Percentiles rank a stretch among this genome's conserved stretches.
phyloP scores from a whole-genome alignment of 208 protist genomes.

The Trichomonas vaginalis region DNA sequence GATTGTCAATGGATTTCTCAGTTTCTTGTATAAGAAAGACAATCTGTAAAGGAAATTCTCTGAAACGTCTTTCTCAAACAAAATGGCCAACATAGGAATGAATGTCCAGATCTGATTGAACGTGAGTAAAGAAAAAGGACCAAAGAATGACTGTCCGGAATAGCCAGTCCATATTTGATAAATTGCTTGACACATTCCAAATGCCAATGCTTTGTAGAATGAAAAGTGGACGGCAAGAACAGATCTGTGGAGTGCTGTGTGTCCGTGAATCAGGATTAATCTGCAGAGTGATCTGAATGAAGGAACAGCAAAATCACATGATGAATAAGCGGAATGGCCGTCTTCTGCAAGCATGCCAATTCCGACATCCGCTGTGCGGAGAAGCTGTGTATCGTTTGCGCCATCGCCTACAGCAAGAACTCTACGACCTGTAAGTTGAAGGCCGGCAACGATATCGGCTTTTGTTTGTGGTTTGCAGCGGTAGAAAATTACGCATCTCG shows the following conservation, averaged over 20 bases:
- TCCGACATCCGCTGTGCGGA: not conserved
- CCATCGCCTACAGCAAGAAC: not conserved
- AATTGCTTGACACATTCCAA: not conserved
- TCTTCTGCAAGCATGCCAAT: not conserved
- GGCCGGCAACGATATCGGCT: not conserved
- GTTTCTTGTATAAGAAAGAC: not conserved
- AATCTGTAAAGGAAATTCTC: not conserved
- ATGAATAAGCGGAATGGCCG: not conserved
- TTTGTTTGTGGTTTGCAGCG: constrained; percentile 6
- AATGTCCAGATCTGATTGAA: constrained; percentile 1
- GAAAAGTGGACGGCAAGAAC: not conserved
- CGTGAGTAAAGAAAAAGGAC: not conserved
- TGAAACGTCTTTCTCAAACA: not conserved
- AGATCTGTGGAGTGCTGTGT: not conserved
- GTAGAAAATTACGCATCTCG: not conserved
- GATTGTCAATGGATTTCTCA: not conserved
- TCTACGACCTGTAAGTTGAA: not conserved
- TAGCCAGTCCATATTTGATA: not conserved
- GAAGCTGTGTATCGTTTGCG: not conserved
- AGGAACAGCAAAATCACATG: not conserved
- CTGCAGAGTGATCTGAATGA: not conserved
- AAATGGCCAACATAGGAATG: not conserved
- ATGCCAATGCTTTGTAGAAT: not conserved
- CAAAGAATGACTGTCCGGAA: not conserved
- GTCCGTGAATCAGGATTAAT: not conserved